Base-by-base conservation (phyloP, 208 protist species). In the Acanthamoeba culbertsoni region DNA sequence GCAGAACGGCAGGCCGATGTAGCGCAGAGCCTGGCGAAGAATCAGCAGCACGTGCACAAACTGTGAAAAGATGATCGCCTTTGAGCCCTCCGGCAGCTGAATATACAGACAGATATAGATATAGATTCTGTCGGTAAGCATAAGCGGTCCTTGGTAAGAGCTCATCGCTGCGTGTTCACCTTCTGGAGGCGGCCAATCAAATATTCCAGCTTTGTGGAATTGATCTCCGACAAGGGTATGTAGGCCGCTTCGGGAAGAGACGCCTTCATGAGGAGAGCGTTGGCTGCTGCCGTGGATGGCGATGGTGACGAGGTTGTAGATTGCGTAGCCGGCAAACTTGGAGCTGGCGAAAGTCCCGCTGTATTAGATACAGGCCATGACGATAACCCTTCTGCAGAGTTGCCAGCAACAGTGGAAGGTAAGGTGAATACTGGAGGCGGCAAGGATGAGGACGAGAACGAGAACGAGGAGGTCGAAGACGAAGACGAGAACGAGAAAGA, bases 31-130 rank as follows among this genome's bases (percentile, higher is more conserved):
- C 33, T 75, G 84, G 16, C 86, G 46, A 18, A 95, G 63, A 43
- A 82, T 86, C 20, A 75, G 55, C 23, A 95, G n/a, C 7, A 91
- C 75, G 35, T 93, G 84, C 57, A 93, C 86, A 28, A 94, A 94
- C 62, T 94, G 93, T 20, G 82, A 94, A 57, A 95, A 95, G 35
- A 95, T 59, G n/a, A 95, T 95, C 16, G 26, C 40, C 42, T 95
- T 94, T 31, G 59, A 68, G 0, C 37, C 57, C 57, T 88, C 45
- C 0, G 65, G 73, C 1, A 94, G 48, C 73, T 84, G 73, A 4
- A 16, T 18, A 0, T 42, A 37, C n/a, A 46, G 31, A 68, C 79
- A 10, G 1, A 73, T 43, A 3, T 53, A 28, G 28, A 28, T 23
- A 46, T 82, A 2, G 28, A 77, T 35, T 20, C 51, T 23, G 51